Evolutionary conservation across 23 red algal genomes (phyloP), one percentile per base, ranked within the genome.

Genomic region (Gracilaria gracilis): DNA sequence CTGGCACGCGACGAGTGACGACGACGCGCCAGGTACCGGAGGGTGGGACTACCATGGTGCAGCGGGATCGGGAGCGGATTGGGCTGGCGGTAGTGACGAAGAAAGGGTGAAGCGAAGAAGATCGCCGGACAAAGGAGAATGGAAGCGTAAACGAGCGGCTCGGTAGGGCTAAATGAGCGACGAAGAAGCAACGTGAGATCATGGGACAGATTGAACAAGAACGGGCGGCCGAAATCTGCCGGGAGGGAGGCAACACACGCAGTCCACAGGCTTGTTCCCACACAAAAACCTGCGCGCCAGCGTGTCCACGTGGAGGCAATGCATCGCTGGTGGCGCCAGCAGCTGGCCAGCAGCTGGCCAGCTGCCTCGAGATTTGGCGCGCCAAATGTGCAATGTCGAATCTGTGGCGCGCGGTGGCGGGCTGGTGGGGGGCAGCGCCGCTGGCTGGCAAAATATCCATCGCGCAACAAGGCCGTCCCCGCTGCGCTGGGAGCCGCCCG

Each of bases 1-100:
- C 40, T 25, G 92, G 78, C 58, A 94, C 67, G 28, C 62, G 75
- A 50, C 92, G 92, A 0, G 92, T 94, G 25, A 94, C 92, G 42
- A 94, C 32, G 20, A 94, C 92, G 42, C 82, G 81, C 92, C 92
- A 94, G 32, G 70, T 53, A 44, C 20, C 35, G 38, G 75, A 44
- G 39, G 74, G n/a, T 2, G 88, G 57, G 34, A 59, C 59, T 5
- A 84, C 90, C 90, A 93, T 93, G 36, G 53, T 77, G 39, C 20
- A 51, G 72, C 0, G 23, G 8, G 72, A 31, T 29, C 11, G 72
- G 16, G 72, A 31, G 39, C 19, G 37, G 19, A 1, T 1, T 19
- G 14, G 69, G 25, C 9, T 4, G 1, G 69, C 6, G 1, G 69
- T 16, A 31, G 69, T 8, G 69, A 15, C 3, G 36, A 8, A 47